Percentiles rank a stretch among this genome's conserved stretches.
Conservation (phyloP, 768 basidiomycete species). For the Phanerochaete carnosa region DNA sequence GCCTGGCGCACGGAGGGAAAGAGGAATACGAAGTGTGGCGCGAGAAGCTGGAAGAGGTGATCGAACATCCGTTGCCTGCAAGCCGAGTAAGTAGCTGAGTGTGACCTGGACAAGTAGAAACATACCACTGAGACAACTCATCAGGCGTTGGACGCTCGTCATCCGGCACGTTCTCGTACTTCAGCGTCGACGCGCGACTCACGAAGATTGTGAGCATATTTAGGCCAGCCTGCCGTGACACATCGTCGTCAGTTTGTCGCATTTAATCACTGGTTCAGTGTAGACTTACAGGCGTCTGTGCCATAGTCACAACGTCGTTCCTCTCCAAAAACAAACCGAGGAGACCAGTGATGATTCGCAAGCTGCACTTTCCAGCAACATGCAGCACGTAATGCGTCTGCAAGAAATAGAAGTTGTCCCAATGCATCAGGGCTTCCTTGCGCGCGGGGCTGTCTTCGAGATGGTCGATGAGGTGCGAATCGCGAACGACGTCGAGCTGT, state of each 20-base stretch:
- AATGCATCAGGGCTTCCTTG: constrained; percentile 79
- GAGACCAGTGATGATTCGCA: constrained; percentile 84
- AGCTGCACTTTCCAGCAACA: constrained; percentile 72
- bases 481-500: constrained; percentile 86
- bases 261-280: not conserved
- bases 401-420: constrained; percentile 77
- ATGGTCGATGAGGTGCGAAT: constrained; percentile 70
- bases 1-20: constrained; percentile 88
- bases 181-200: constrained; percentile 90
- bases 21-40: constrained; percentile 70
- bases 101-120: not conserved
- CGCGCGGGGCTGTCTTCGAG: constrained; percentile 59
- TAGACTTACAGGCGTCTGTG: constrained; percentile 72
- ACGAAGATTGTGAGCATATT: constrained; percentile 88
- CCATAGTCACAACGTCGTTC: constrained; percentile 67
- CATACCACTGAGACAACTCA: constrained; percentile 78
- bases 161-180: constrained; percentile 59
- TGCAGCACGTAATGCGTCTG: constrained; percentile 86
- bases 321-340: constrained; percentile 79
- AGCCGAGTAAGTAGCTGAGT: constrained; percentile 11
- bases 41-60: constrained; percentile 77
- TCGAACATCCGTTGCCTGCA: constrained; percentile 85
- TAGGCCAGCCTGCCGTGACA: constrained; percentile 70
- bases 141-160: constrained; percentile 58
- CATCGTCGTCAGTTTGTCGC: not conserved